phyloP scores from a whole-genome alignment of 2,329 filamentous ascomycete genomes.

The Aureobasidium leucospermi region DNA sequence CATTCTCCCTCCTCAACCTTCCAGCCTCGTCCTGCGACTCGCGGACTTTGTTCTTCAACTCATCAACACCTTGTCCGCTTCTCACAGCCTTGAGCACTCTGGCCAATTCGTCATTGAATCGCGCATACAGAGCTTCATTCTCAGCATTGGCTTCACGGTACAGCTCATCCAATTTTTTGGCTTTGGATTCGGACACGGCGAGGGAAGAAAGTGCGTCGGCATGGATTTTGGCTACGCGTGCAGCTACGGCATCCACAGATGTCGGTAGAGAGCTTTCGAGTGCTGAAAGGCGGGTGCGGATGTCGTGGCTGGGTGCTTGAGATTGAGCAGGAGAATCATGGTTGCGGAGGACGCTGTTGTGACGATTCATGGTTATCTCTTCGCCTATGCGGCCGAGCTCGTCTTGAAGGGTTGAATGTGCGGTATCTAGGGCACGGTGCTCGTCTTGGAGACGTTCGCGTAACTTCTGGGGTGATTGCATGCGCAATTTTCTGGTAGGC shows the following conservation, averaged over 20 bases:
- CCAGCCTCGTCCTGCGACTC: slow-evolving; percentile 71
- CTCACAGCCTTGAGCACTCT: slow-evolving; percentile 72
- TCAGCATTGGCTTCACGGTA: slow-evolving; percentile 83
- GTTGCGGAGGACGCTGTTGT: not conserved
- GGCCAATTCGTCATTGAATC: slow-evolving; percentile 83
- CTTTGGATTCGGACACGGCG: slow-evolving; percentile 67
- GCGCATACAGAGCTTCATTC: slow-evolving; percentile 86
- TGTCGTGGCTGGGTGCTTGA: slow-evolving; percentile 27
- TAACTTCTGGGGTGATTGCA: slow-evolving; percentile 58
- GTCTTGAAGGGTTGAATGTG: slow-evolving; percentile 61
- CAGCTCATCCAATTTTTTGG: slow-evolving; percentile 75
- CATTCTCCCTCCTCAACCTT: slow-evolving; percentile 76
- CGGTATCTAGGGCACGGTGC: slow-evolving; percentile 63
- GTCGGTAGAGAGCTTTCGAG: slow-evolving; percentile 62
- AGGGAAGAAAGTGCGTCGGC: slow-evolving; percentile 66
- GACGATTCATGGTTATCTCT: slow-evolving; percentile 53
- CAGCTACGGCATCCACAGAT: slow-evolving; percentile 51
- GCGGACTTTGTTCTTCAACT: slow-evolving; percentile 62
- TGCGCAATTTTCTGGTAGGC: slow-evolving; percentile 54
- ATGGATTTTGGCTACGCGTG: slow-evolving; percentile 57
- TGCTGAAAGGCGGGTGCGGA: slow-evolving; percentile 52
- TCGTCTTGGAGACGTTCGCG: slow-evolving; percentile 81
- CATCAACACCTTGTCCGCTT: slow-evolving; percentile 70
- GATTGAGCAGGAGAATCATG: slow-evolving; percentile 17
- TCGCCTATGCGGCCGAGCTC: slow-evolving; percentile 75